These are phyloP conservation scores for Lichtheimia hyalospora DNA, from an alignment of 371 early-diverging fungal species.

Conservation along the genomic window DNA sequence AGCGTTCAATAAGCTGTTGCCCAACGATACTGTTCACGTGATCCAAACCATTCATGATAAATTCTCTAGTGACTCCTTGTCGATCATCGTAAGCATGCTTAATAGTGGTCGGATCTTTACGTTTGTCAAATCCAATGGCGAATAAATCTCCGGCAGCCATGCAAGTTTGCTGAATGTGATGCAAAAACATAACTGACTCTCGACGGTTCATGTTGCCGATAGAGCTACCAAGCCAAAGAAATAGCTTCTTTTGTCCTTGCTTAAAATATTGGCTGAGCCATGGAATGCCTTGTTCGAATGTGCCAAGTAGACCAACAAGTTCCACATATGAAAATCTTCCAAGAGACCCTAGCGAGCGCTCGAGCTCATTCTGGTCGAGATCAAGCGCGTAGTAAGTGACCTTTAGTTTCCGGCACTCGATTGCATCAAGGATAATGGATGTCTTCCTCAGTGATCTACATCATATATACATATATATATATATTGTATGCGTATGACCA, in stretches of 20 bases:
- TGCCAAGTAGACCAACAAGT: slow-evolving; percentile 83
- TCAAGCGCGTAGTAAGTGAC: slow-evolving; percentile 93
- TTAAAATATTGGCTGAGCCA: slow-evolving; percentile 45
- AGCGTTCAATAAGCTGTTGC: slow-evolving; percentile 54
- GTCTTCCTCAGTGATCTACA: slow-evolving; percentile 86
- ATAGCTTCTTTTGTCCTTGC: slow-evolving; percentile 56
- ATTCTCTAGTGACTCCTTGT: slow-evolving; percentile 73
- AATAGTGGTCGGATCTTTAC: slow-evolving; percentile 69
- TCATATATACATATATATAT: background rate
- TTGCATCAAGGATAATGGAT: slow-evolving; percentile 70
- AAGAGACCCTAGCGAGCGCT: slow-evolving; percentile 54
- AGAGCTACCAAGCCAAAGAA: slow-evolving; percentile 90
- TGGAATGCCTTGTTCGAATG: slow-evolving; percentile 82
- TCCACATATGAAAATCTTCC: slow-evolving; percentile 53
- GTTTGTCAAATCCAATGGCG: slow-evolving; percentile 81
- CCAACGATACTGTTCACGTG: slow-evolving; percentile 75
- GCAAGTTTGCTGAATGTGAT: slow-evolving; percentile 38
- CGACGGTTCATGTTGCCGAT: slow-evolving; percentile 76
- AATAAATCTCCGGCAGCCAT: slow-evolving; percentile 73
- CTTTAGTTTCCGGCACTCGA: slow-evolving; percentile 60
- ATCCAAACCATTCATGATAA: slow-evolving; percentile 83
- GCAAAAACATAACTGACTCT: slow-evolving; percentile 55
- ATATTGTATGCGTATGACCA: background rate
- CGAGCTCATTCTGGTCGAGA: slow-evolving; percentile 78
- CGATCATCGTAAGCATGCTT: slow-evolving; percentile 86